phyloP scores from a whole-genome alignment of 225 moss, liverwort and hornwort species.

The Sphagnum tenellum region DNA sequence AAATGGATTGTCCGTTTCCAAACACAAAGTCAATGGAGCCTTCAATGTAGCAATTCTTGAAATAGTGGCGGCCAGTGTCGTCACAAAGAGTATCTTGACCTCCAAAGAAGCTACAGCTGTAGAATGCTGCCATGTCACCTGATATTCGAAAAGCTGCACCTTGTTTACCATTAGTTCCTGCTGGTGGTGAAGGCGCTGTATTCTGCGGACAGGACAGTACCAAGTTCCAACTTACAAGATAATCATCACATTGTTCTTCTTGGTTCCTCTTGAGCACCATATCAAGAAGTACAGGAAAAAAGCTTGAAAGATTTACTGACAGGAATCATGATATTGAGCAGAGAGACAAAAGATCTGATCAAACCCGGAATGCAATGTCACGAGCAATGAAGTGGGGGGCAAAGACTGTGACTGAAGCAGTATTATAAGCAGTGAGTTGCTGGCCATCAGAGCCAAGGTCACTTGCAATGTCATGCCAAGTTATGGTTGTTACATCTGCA shows the following conservation, averaged over 20 bases:
- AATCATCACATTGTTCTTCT: too few species aligned
- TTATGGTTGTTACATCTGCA: slow-evolving; percentile 24
- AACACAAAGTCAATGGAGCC: slow-evolving; percentile 60
- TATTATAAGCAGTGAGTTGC: slow-evolving; percentile 29
- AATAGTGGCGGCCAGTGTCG: slow-evolving; percentile 52
- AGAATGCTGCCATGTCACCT: slow-evolving; percentile 60
- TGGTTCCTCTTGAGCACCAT: too few species aligned
- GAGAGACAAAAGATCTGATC: background rate
- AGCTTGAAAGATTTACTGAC: too few species aligned
- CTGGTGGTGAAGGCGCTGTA: slow-evolving; percentile 34
- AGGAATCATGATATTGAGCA: too few species aligned
- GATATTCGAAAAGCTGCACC: slow-evolving; percentile 51
- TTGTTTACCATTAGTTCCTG: slow-evolving; percentile 36
- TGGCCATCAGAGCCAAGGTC: slow-evolving; percentile 36
- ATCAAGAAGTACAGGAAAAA: too few species aligned
- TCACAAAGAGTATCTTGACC: slow-evolving; percentile 61
- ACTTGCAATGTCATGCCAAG: slow-evolving; percentile 34
- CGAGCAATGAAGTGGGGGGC: slow-evolving; percentile 41
- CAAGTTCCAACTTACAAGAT: too few species aligned
- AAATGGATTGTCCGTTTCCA: slow-evolving; percentile 54
- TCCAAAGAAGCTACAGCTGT: slow-evolving; percentile 49
- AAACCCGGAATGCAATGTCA: slow-evolving; percentile 46
- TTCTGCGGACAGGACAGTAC: slow-evolving; percentile 15
- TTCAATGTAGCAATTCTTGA: slow-evolving; percentile 49
- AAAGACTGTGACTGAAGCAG: slow-evolving; percentile 40